Evolutionary conservation across 495 filamentous ascomycete genomes (phyloP).

Genomic region (Sporormia fimetaria): DNA sequence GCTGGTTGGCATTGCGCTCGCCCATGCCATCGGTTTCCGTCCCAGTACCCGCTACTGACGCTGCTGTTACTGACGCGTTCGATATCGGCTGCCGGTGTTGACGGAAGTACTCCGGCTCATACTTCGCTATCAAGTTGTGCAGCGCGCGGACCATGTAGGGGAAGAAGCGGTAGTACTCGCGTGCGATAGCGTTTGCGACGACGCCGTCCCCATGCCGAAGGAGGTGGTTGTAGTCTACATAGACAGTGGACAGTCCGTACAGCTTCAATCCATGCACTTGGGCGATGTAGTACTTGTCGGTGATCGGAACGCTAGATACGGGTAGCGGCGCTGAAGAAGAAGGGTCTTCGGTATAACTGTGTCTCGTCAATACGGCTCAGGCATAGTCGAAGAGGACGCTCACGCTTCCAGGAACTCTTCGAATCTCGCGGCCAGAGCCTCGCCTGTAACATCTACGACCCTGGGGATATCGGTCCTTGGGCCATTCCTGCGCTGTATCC

Average conservation of each 20-base stretch:
- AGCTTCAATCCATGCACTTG: slow-evolving; percentile 84
- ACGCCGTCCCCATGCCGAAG: slow-evolving; percentile 52
- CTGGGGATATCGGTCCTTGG: slow-evolving; percentile 57
- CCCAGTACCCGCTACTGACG: slow-evolving; percentile 56
- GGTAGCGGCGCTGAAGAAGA: slow-evolving; percentile 51
- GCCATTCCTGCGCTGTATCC: slow-evolving; percentile 46
- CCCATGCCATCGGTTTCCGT: slow-evolving; percentile 49
- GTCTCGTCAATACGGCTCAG: slow-evolving; percentile 11
- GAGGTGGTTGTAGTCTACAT: slow-evolving; percentile 90
- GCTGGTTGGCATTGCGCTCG: slow-evolving; percentile 76
- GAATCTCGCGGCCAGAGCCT: slow-evolving; percentile 75
- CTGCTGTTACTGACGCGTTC: slow-evolving; percentile 45
- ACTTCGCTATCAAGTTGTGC: slow-evolving; percentile 85
- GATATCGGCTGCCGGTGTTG: slow-evolving; percentile 71
- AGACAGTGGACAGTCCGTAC: slow-evolving; percentile 86
- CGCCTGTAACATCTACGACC: slow-evolving; percentile 78
- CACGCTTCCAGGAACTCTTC: slow-evolving; percentile 81
- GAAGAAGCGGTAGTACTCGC: slow-evolving; percentile 88
- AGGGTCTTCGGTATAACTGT: slow-evolving; percentile 66
- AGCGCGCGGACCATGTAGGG: slow-evolving; percentile 84
- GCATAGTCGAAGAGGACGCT: slow-evolving; percentile 6
- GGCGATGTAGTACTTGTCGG: slow-evolving; percentile 90
- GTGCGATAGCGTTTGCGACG: slow-evolving; percentile 71
- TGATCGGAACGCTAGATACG: slow-evolving; percentile 60
- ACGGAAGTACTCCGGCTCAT: slow-evolving; percentile 87